Percentiles rank a stretch among this genome's conserved stretches.
Evolutionary conservation across 2,329 filamentous ascomycete genomes (phyloP).

Genomic region (Capronia americana): DNA sequence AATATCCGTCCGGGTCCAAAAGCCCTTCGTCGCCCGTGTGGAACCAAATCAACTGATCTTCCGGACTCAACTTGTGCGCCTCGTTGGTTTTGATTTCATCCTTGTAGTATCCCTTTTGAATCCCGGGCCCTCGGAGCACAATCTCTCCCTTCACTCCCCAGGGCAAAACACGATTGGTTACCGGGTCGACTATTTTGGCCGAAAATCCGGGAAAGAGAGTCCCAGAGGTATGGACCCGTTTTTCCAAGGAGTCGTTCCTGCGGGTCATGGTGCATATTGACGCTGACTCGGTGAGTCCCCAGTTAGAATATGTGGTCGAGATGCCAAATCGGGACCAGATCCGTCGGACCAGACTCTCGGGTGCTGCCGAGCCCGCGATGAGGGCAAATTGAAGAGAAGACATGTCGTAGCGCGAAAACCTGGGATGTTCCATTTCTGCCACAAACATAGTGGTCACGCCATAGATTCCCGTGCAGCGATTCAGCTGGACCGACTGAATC

Average conservation of each 20-base stretch:
- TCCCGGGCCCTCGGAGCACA: conserved; percentile 77
- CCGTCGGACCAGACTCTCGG: neutral
- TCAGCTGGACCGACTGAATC: conserved; percentile 69
- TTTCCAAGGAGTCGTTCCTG: neutral
- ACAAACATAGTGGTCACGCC: conserved; percentile 85
- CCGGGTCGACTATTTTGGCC: conserved; percentile 44
- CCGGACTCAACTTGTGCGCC: conserved; percentile 67
- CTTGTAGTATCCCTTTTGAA: conserved; percentile 66
- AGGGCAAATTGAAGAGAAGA: neutral
- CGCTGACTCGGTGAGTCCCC: neutral
- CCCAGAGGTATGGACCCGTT: neutral
- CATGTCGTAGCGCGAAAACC: neutral
- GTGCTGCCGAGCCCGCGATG: neutral
- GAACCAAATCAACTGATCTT: conserved; percentile 63
- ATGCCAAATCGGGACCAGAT: neutral
- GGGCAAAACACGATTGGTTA: conserved; percentile 74
- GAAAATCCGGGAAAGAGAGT: conserved; percentile 62
- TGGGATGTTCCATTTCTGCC: conserved; percentile 1
- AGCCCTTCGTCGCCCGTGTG: conserved; percentile 67
- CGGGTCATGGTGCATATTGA: neutral
- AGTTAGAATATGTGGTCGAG: neutral
- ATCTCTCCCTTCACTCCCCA: conserved; percentile 75
- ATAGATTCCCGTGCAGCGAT: conserved; percentile 75
- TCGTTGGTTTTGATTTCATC: conserved; percentile 78
- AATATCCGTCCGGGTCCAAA: conserved; percentile 66